Percentiles rank a stretch among this genome's conserved stretches.
phyloP scores from a whole-genome alignment of 2,329 filamentous ascomycete genomes.

The Aspergillus ustus region DNA sequence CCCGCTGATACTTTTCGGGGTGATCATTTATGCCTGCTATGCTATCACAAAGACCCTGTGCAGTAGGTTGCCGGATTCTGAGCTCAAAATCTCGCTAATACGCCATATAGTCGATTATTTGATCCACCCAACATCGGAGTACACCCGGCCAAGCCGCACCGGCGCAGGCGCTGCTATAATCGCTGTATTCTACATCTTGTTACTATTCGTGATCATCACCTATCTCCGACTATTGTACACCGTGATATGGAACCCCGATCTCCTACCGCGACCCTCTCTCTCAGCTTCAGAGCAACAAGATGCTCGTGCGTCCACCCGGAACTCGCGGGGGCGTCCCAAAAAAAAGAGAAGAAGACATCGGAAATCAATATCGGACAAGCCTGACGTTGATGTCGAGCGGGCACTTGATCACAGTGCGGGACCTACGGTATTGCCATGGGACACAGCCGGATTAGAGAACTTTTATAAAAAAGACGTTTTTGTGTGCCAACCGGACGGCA shows the following conservation, averaged over 20 bases:
- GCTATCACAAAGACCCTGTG: conserved; percentile 70
- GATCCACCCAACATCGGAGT: conserved; percentile 54
- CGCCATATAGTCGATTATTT: conserved; percentile 69
- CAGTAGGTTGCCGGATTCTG: conserved; percentile 55
- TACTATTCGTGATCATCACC: conserved; percentile 67
- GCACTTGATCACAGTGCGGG: conserved; percentile 30
- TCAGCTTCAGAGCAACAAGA: conserved; percentile 34
- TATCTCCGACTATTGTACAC: conserved; percentile 74
- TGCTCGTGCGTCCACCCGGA: conserved; percentile 23
- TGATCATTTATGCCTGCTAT: conserved; percentile 73
- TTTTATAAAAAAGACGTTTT: conserved; percentile 87
- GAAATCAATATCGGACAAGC: conserved; percentile 26
- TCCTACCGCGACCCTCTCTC: conserved; percentile 67
- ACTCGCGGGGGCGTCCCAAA: conserved; percentile 26
- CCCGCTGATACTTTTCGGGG: conserved; percentile 69
- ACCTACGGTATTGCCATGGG: conserved; percentile 46
- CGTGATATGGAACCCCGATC: conserved; percentile 72
- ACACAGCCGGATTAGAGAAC: conserved; percentile 70
- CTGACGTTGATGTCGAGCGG: conserved; percentile 34
- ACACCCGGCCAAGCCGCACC: conserved; percentile 48
- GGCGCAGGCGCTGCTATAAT: conserved; percentile 71
- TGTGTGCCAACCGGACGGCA: conserved; percentile 78
- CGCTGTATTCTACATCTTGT: conserved; percentile 72
- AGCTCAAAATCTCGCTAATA: neutral
- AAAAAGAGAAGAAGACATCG: conserved; percentile 29